These are phyloP conservation scores for Fusarium nurragi DNA, from an alignment of 2,329 filamentous ascomycete species.

Conservation along the genomic window DNA sequence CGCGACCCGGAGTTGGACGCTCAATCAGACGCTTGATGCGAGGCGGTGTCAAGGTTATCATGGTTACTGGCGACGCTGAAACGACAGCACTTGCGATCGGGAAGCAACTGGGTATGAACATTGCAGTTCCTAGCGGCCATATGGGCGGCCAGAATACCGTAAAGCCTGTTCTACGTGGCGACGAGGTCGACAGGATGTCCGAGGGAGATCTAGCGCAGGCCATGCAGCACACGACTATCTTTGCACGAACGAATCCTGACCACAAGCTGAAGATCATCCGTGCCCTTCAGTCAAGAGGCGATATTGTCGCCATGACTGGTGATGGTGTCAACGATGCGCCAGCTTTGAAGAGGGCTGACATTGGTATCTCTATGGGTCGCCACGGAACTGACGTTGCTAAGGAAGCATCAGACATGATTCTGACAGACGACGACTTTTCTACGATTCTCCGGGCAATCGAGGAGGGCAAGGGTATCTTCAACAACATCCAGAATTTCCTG, in stretches of 20 bases:
- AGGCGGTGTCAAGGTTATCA: constrained; percentile 95
- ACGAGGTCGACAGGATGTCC: constrained; percentile 93
- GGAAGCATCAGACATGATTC: constrained; percentile 92
- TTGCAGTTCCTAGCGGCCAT: constrained; percentile 66
- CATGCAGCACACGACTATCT: constrained; percentile 90
- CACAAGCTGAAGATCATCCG: constrained; percentile 98
- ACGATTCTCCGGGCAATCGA: constrained; percentile 96
- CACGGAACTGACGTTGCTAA: constrained; percentile 97
- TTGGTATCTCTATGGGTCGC: constrained; percentile 96
- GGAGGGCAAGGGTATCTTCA: constrained; percentile 99
- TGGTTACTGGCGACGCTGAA: constrained; percentile 98
- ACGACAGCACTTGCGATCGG: constrained; percentile 95
- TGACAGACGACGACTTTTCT: constrained; percentile 89
- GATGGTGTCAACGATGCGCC: constrained; percentile 98
- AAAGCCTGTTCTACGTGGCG: constrained; percentile 81
- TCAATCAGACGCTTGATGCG: constrained; percentile 91
- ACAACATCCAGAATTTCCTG: constrained; percentile 99
- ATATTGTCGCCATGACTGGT: constrained; percentile 98
- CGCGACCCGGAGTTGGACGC: constrained; percentile 86
- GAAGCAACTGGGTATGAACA: constrained; percentile 91
- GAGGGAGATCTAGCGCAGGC: constrained; percentile 84
- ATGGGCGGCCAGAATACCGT: constrained; percentile 66
- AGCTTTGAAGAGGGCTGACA: constrained; percentile 95
- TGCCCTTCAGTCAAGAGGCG: constrained; percentile 88
- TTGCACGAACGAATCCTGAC: constrained; percentile 94